Conservation (phyloP, 805 yeast genomes). For the Sugiyamaella mastotermitis region DNA sequence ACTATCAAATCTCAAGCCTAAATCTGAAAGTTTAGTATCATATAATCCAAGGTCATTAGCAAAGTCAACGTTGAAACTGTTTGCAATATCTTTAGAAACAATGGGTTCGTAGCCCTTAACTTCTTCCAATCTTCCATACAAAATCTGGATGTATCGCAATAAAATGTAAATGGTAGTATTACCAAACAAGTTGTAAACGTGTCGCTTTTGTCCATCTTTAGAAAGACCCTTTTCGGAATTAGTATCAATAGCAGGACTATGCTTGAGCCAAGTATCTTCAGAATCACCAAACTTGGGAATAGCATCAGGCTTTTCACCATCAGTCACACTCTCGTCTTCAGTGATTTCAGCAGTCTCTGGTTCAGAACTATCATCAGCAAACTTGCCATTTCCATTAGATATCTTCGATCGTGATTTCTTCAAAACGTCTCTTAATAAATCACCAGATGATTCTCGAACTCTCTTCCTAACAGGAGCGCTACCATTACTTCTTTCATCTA, state of each 20-base stretch:
- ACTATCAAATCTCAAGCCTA: conserved; percentile 60
- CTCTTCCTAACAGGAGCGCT: conserved; percentile 12
- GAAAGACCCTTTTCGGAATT: background rate
- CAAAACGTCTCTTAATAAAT: conserved; percentile 46
- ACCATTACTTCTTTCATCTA: conserved; percentile 11
- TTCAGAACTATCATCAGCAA: conserved; percentile 10
- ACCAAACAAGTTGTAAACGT: conserved; percentile 70
- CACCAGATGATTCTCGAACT: conserved; percentile 34
- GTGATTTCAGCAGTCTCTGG: conserved; percentile 7
- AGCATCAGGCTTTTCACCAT: conserved; percentile 9
- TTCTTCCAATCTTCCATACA: conserved; percentile 75
- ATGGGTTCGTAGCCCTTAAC: conserved; percentile 63
- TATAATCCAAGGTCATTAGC: conserved; percentile 82
- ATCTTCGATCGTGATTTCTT: conserved; percentile 27
- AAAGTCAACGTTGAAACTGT: conserved; percentile 43
- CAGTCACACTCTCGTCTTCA: conserved; percentile 11
- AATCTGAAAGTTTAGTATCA: conserved; percentile 72
- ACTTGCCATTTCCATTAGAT: conserved; percentile 9
- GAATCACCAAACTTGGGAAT: conserved; percentile 16
- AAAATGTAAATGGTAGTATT: conserved; percentile 86
- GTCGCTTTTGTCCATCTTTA: conserved; percentile 26
- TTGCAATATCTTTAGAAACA: conserved; percentile 67
- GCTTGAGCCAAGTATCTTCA: conserved; percentile 27
- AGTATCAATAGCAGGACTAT: conserved; percentile 7
- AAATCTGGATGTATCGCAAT: conserved; percentile 74